phyloP scores from a whole-genome alignment of 352 stramenopile species.

The Blastocystis sp. region DNA sequence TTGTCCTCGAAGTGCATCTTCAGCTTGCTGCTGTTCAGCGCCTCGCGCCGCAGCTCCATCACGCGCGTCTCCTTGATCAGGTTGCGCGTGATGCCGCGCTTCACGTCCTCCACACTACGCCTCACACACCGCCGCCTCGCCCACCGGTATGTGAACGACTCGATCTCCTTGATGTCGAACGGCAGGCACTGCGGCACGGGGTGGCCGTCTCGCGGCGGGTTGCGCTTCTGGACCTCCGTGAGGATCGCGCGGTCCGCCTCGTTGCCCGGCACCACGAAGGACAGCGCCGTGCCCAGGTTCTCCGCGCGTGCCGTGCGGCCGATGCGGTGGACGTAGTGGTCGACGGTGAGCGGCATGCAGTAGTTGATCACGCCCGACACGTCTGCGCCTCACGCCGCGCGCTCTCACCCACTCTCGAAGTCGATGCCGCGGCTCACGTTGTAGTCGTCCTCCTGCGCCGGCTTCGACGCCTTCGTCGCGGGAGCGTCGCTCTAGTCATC shows the following conservation, averaged over 20 bases:
- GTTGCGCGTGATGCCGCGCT: constrained; percentile 86
- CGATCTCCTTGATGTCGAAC: constrained; percentile 94
- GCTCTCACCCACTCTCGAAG: constrained; percentile 79
- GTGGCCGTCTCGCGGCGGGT: constrained; percentile 76
- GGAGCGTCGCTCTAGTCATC: constrained; percentile 70
- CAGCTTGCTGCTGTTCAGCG: constrained; percentile 94
- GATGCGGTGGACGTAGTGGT: constrained; percentile 95
- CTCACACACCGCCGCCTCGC: not conserved
- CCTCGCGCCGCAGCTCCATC: constrained; percentile 92
- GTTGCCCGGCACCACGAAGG: constrained; percentile 83
- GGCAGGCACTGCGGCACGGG: constrained; percentile 88
- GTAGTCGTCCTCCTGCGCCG: constrained; percentile 82
- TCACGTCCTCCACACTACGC: constrained; percentile 85
- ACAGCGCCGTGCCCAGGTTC: constrained; percentile 82
- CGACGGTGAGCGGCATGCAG: constrained; percentile 88
- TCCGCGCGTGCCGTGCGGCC: constrained; percentile 92
- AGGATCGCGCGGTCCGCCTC: constrained; percentile 81
- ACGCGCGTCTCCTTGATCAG: constrained; percentile 89
- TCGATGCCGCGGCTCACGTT: constrained; percentile 93
- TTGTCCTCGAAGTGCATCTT: constrained; percentile 94
- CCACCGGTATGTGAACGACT: constrained; percentile 91
- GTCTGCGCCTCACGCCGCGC: constrained; percentile 70
- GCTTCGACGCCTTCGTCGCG: constrained; percentile 36
- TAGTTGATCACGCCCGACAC: constrained; percentile 99
- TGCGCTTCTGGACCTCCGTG: constrained; percentile 83